Base-by-base conservation (phyloP, 192 early-diverging fungal species). In the Cetraspora pellucida region DNA sequence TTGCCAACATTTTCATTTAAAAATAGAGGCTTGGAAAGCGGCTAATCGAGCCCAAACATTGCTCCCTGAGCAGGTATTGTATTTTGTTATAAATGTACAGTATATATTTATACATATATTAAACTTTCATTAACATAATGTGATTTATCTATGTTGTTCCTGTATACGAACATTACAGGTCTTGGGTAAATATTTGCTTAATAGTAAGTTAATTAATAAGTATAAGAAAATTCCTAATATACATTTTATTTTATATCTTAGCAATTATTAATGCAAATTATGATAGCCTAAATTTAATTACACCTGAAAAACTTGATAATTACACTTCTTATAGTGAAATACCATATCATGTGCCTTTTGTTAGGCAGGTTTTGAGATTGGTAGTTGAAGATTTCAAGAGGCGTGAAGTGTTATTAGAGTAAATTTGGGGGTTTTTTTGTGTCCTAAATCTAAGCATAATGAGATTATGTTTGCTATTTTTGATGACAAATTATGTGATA, bases 301-400 rank as follows among this genome's bases (percentile, higher is more conserved):
- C 71, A 5, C 50, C 28, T 10, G 54, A 58, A 21, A 55, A 58
- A 17, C 31, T 73, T 37, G 71, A 58, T 25, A 21, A 37, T 19
- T 58, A 57, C 30, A 55, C 28, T 9, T 30, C 71, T 6, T 73
- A 58, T 58, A 73, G n/a, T 37, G 71, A 73, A 73, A 73, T 73
- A 37, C 54, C 54, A 16, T 44, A 73, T 57, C 31, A 73, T 13
- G 71, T 58, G 4, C 31, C 71, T 2, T 73, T 73, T 57, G 37
- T 73, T 9, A 54, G 54, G 58, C 71, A 73, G 44, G 54, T 58
- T 10, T 73, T 73, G 25, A 73, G 71, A 55, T 16, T 44, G 13
- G n/a, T 73, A 13, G 71, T 73, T 25, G 54, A 73, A 4, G 71
- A 73, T 73, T 73, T 73, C 21, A 73, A 73, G 43, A 65, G 27